Percentiles rank a stretch among this genome's conserved stretches.
phyloP scores from a whole-genome alignment of 208 protist species.

The Endotrypanum monterogeii region DNA sequence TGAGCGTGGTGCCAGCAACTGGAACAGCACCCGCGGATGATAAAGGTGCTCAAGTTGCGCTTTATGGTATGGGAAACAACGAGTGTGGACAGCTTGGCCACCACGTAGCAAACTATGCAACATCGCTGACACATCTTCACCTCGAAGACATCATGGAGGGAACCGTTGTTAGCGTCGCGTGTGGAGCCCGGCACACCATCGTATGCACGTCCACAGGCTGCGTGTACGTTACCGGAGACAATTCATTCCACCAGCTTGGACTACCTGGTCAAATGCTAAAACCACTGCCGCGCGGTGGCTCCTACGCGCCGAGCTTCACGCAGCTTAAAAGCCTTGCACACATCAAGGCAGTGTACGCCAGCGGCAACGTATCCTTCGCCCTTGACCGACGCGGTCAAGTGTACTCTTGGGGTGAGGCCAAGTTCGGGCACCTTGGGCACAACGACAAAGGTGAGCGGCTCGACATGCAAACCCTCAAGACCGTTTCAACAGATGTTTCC shows the following conservation, averaged over 20 bases:
- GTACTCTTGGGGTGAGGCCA: constrained; percentile 78
- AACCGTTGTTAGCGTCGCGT: constrained; percentile 54
- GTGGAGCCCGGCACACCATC: constrained; percentile 66
- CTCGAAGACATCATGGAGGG: constrained; percentile 52
- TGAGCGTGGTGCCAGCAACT: constrained; percentile 19
- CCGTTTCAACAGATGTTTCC: constrained; percentile 46
- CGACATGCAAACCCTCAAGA: constrained; percentile 58
- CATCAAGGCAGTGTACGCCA: constrained; percentile 59
- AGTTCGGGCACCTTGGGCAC: constrained; percentile 77
- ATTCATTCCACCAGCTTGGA: constrained; percentile 72
- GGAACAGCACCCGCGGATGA: background rate
- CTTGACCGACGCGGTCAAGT: constrained; percentile 56
- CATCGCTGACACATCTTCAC: constrained; percentile 52
- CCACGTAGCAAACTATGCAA: constrained; percentile 64
- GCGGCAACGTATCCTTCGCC: constrained; percentile 68
- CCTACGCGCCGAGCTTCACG: constrained; percentile 40
- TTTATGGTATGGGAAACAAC: constrained; percentile 84
- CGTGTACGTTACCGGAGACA: constrained; percentile 79
- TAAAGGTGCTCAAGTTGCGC: background rate
- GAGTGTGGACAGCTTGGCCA: constrained; percentile 71
- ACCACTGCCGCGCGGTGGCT: constrained; percentile 11
- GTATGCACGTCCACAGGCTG: constrained; percentile 55
- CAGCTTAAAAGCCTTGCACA: constrained; percentile 53
- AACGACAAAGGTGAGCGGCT: constrained; percentile 63
- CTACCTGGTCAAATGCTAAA: constrained; percentile 38